These are phyloP conservation scores for Cordyceps pruinosa DNA, from an alignment of 2,329 filamentous ascomycete species.

Conservation along the genomic window DNA sequence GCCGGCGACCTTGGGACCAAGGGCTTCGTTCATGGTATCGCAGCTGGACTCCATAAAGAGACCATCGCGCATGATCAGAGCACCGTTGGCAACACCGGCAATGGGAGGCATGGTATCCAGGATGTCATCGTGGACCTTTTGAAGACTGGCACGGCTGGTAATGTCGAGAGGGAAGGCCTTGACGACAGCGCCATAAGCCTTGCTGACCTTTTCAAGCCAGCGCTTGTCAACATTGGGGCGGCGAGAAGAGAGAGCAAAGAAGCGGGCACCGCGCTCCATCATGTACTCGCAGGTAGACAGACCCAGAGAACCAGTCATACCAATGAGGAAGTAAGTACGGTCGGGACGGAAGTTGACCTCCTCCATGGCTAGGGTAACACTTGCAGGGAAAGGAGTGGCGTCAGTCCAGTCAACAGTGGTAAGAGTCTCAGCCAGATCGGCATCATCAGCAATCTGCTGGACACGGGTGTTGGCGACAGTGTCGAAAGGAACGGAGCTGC, in stretches of 20 bases:
- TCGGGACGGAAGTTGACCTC: conserved; percentile 9
- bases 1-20: conserved; percentile 33
- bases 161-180: conserved; percentile 12
- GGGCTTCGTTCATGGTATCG: conserved; percentile 22
- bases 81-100: conserved; percentile 31
- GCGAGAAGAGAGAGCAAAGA: conserved; percentile 9
- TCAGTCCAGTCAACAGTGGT: conserved; percentile 12
- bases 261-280: conserved; percentile 11
- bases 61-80: conserved; percentile 29
- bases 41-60: conserved; percentile 26
- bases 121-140: conserved; percentile 18
- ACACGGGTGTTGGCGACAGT: conserved; percentile 9
- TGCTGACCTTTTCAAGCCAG: conserved; percentile 8
- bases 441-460: conserved; percentile 10
- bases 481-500: conserved; percentile 9
- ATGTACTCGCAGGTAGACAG: conserved; percentile 12
- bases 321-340: conserved; percentile 13
- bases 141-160: conserved; percentile 8
- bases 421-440: conserved; percentile 7
- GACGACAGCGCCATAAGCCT: conserved; percentile 4
- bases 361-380: conserved; percentile 10
- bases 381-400: conserved; percentile 9
- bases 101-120: conserved; percentile 26
- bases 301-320: conserved; percentile 12
- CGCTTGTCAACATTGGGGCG: conserved; percentile 11